Percentiles rank a stretch among this genome's conserved stretches.
Conservation (phyloP, 2,329 filamentous ascomycete genomes). For the Graphilbum ipis-grandicollis region DNA sequence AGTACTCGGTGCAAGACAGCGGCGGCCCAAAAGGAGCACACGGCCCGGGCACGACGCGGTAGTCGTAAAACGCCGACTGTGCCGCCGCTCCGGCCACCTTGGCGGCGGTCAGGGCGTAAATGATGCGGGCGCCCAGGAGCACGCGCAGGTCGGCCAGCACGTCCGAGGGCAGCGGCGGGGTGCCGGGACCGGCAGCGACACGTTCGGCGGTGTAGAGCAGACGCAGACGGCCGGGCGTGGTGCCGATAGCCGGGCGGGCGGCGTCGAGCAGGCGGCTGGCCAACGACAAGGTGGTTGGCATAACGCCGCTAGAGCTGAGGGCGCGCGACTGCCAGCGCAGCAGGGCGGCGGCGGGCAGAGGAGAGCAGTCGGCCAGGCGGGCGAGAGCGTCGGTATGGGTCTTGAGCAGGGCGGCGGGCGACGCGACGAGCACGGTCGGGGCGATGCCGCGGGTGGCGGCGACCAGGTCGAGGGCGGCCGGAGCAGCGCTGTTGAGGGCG, state of each 20-base stretch:
- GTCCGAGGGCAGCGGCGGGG: conserved; percentile 46
- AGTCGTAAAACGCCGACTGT: conserved; percentile 45
- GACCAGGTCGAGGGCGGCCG: conserved; percentile 50
- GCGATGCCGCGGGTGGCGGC: conserved; percentile 57
- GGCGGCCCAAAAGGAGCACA: conserved; percentile 67
- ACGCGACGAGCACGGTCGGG: conserved; percentile 69
- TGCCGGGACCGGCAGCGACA: conserved; percentile 40
- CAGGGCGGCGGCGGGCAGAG: conserved; percentile 44
- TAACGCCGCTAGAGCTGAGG: conserved; percentile 52
- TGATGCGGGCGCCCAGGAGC: conserved; percentile 60
- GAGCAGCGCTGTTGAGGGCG: conserved; percentile 76
- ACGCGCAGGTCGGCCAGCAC: conserved; percentile 68
- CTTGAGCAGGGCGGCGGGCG: conserved; percentile 53
- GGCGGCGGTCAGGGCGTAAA: conserved; percentile 71
- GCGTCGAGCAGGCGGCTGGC: conserved; percentile 44
- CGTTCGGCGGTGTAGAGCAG: conserved; percentile 67
- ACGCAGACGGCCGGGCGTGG: conserved; percentile 55
- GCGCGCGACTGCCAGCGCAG: conserved; percentile 56
- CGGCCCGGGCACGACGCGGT: conserved; percentile 19
- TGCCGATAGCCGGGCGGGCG: conserved; percentile 40
- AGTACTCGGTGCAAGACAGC: conserved; percentile 61
- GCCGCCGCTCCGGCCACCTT: conserved; percentile 78
- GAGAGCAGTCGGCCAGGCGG: conserved; percentile 26
- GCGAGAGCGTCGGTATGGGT: conserved; percentile 45
- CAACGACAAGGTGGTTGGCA: conserved; percentile 47